Evolutionary conservation across 352 stramenopile genomes (phyloP).

Genomic region (Pythium phragmitis): DNA sequence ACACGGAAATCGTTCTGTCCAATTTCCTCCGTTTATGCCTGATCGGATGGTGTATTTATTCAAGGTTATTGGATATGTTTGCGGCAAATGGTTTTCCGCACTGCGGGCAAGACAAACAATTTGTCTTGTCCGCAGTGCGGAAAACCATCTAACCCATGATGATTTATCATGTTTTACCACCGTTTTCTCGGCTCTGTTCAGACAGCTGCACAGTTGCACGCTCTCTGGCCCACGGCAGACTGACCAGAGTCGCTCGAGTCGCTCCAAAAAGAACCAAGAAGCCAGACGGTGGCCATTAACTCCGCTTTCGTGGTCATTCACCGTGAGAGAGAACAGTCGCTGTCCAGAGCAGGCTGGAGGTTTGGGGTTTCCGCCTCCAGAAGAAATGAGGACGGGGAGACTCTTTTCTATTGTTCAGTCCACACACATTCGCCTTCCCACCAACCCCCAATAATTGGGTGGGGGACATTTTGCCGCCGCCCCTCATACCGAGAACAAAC

Average conservation of each 20-base stretch:
- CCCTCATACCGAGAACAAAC: background rate
- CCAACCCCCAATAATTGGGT: background rate
- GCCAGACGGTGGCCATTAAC: conserved; percentile 1
- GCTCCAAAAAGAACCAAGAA: conserved; percentile 5
- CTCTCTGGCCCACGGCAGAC: background rate
- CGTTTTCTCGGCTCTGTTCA: background rate
- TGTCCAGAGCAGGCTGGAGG: background rate
- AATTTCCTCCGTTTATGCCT: too few relatives aligned
- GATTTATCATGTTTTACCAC: conserved; percentile 1
- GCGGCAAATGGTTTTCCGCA: too few relatives aligned
- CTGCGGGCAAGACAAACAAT: background rate
- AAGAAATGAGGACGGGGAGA: background rate
- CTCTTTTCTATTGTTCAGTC: background rate
- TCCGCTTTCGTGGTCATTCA: background rate
- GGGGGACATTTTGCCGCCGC: background rate
- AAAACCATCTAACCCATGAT: background rate
- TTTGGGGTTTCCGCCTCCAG: background rate
- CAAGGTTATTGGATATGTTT: too few relatives aligned
- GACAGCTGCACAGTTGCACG: conserved; percentile 1
- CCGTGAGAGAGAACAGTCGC: background rate
- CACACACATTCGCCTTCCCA: background rate
- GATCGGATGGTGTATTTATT: too few relatives aligned
- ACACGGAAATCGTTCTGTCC: too few relatives aligned
- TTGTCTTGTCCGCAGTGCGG: background rate
- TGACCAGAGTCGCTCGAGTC: background rate